Percentiles rank a stretch among this genome's conserved stretches.
phyloP scores from a whole-genome alignment of 2,329 filamentous ascomycete species.

The Talaromyces sp. region DNA sequence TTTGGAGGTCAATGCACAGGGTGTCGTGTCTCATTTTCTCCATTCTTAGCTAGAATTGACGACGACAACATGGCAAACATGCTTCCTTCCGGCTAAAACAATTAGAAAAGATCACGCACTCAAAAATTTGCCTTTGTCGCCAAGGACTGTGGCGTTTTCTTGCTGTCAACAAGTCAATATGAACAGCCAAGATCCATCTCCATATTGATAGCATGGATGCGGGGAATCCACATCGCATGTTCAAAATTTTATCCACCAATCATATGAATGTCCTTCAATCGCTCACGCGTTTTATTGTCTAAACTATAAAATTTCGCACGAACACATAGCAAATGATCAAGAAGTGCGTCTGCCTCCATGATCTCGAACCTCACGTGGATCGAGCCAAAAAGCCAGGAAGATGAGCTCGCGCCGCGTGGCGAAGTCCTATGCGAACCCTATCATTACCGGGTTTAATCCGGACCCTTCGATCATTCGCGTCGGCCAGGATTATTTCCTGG shows the following conservation, averaged over 20 bases:
- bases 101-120: background rate
- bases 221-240: background rate
- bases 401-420: background rate
- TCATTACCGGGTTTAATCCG: slow-evolving; percentile 47
- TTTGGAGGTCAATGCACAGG: background rate
- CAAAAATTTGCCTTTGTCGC: background rate
- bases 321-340: background rate
- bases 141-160: too few species aligned
- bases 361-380: background rate
- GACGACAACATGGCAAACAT: background rate
- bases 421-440: slow-evolving; percentile 33
- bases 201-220: background rate
- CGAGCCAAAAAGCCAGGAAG: background rate
- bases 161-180: background rate
- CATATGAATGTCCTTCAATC: background rate
- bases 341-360: background rate
- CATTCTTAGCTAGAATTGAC: background rate
- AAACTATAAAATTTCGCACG: background rate
- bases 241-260: slow-evolving; percentile 8
- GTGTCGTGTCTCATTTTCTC: background rate
- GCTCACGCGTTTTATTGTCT: background rate
- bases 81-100: background rate
- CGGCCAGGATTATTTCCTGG: slow-evolving; percentile 43
- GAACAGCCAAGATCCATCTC: background rate
- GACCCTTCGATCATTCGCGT: slow-evolving; percentile 47